phyloP scores from a whole-genome alignment of 1,139 yeast species.

The Geotrichum fermentans region DNA sequence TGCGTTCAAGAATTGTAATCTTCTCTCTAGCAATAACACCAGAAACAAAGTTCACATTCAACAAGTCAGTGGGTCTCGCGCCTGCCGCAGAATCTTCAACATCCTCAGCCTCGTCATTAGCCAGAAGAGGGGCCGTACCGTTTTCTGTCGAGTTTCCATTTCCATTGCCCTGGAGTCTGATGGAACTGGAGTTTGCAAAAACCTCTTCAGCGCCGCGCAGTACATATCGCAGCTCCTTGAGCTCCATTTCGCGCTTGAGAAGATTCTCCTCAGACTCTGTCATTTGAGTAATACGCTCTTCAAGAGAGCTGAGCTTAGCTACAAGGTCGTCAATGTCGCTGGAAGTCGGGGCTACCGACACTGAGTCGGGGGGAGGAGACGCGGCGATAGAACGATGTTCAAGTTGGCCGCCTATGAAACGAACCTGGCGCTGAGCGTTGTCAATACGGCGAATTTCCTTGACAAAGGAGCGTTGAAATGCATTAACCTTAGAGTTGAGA shows the following conservation, averaged over 20 bases:
- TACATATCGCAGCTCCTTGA: constrained; percentile 63
- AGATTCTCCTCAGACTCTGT: constrained; percentile 53
- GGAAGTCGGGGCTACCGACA: constrained; percentile 45
- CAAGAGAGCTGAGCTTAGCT: constrained; percentile 60
- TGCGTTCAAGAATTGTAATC: constrained; percentile 69
- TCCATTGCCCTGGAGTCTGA: constrained; percentile 17
- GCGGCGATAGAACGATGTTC: constrained; percentile 30
- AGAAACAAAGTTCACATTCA: constrained; percentile 57
- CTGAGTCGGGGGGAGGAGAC: constrained; percentile 31
- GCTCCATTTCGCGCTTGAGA: constrained; percentile 50
- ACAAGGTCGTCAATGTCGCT: constrained; percentile 73
- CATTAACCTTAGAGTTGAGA: constrained; percentile 61
- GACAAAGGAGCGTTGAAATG: constrained; percentile 87
- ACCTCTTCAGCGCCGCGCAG: constrained; percentile 66
- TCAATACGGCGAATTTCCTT: constrained; percentile 69
- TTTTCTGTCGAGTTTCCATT: constrained; percentile 14
- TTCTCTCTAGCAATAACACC: constrained; percentile 80
- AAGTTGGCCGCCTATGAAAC: constrained; percentile 37
- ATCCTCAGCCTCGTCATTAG: constrained; percentile 15
- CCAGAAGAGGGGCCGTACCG: constrained; percentile 28
- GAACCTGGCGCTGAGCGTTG: constrained; percentile 57
- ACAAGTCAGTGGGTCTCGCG: constrained; percentile 18
- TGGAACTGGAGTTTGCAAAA: constrained; percentile 42
- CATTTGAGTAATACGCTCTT: constrained; percentile 55
- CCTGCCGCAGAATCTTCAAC: constrained; percentile 16